Evolutionary conservation across 495 filamentous ascomycete genomes (phyloP).

Genomic region (Ramalina intermedia): DNA sequence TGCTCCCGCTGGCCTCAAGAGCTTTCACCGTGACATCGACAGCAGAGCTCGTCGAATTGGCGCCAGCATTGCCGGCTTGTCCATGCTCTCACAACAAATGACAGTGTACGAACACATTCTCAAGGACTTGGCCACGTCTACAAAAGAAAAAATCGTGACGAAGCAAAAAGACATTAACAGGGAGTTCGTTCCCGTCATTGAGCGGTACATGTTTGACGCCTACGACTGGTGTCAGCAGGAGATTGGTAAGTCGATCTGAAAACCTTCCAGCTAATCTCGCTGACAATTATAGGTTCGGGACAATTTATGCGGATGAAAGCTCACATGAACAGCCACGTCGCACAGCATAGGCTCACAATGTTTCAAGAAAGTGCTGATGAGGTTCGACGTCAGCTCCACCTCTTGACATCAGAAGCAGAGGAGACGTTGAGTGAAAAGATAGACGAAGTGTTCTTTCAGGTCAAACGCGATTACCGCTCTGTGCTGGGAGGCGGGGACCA

Average conservation of each 20-base stretch:
- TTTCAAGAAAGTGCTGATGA: constrained; percentile 28
- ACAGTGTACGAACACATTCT: constrained; percentile 26
- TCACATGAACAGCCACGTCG: constrained; percentile 37
- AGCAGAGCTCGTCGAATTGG: constrained; percentile 23
- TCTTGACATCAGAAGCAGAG: constrained; percentile 23
- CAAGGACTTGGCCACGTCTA: constrained; percentile 16
- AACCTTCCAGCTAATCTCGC: background rate
- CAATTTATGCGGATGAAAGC: constrained; percentile 40
- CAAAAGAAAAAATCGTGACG: constrained; percentile 24
- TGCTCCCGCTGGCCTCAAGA: constrained; percentile 15
- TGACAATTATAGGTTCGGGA: constrained; percentile 25
- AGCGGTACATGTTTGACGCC: constrained; percentile 27
- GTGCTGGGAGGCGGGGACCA: constrained; percentile 18
- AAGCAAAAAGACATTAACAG: constrained; percentile 43
- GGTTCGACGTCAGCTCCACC: constrained; percentile 25
- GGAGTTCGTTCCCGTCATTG: constrained; percentile 37
- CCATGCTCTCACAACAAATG: constrained; percentile 31
- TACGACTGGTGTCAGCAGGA: constrained; percentile 34
- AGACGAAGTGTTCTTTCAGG: constrained; percentile 26
- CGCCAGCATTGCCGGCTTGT: constrained; percentile 21
- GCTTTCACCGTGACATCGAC: constrained; percentile 31
- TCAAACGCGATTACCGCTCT: constrained; percentile 29
- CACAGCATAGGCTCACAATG: constrained; percentile 28
- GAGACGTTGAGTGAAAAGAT: constrained; percentile 23
- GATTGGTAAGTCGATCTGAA: constrained; percentile 20